A percentile compares a stretch with the other conserved stretches of the same genome.
These are phyloP conservation scores for Zymoseptoria tritici DNA, from an alignment of 2,329 filamentous ascomycete species.

Conservation along the genomic window DNA sequence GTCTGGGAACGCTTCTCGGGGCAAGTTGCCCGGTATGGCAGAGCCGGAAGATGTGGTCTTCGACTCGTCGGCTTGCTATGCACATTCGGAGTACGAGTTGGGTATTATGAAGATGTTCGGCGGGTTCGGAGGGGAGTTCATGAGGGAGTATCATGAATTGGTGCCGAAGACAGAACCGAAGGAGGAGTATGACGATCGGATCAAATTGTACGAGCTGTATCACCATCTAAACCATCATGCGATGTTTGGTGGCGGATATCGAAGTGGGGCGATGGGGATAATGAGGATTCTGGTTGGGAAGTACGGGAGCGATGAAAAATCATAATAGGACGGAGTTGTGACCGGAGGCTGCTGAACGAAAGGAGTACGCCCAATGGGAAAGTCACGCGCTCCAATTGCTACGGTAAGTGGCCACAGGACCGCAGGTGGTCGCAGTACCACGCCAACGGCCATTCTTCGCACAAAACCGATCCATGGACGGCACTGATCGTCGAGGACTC, in stretches of 20 bases:
- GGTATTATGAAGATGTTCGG: conserved; percentile 98
- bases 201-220: conserved; percentile 75
- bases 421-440: no score
- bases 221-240: conserved; percentile 86
- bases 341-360: no score
- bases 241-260: conserved; percentile 69
- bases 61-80: conserved; percentile 75
- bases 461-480: no score
- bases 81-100: conserved; percentile 81
- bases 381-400: no score
- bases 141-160: conserved; percentile 66
- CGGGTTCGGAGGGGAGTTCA: conserved; percentile 66
- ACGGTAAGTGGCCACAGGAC: no score
- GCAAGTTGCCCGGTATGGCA: conserved; percentile 50
- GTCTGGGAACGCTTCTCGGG: conserved; percentile 72
- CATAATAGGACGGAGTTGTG: no score
- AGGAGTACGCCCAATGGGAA: no score
- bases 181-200: conserved; percentile 76
- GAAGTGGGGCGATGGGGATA: conserved; percentile 66
- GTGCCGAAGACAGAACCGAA: conserved; percentile 73
- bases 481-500: no score
- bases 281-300: conserved; percentile 68
- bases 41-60: conserved; percentile 68
- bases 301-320: conserved; percentile 44
- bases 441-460: no score